A percentile compares a stretch with the other conserved stretches of the same genome.
These are phyloP conservation scores for Cylindrotheca closterium DNA, from an alignment of 108 stramenopile genomes.

Conservation along the genomic window DNA sequence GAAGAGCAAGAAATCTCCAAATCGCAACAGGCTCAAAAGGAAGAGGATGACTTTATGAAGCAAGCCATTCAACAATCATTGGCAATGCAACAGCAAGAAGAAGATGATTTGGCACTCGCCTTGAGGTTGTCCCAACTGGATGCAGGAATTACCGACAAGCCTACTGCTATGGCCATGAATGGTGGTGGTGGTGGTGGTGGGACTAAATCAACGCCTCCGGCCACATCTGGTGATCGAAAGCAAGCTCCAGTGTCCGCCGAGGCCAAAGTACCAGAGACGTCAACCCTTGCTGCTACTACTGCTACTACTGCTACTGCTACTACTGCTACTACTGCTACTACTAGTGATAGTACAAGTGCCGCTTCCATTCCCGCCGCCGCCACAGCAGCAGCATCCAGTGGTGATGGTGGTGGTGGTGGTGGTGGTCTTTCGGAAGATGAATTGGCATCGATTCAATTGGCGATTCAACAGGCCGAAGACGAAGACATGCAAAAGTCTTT, in stretches of 20 bases:
- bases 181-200: neutral
- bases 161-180: neutral
- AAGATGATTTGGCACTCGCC: neutral
- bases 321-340: neutral
- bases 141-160: neutral
- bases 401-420: neutral
- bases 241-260: too few relatives aligned
- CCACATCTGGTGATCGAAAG: too few relatives aligned
- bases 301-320: neutral
- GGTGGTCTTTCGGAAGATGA: slow-evolving; percentile 29
- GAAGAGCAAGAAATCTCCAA: neutral
- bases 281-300: neutral
- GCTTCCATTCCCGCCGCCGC: neutral
- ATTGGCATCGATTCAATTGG: slow-evolving; percentile 42
- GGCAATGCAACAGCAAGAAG: neutral
- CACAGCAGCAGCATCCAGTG: neutral
- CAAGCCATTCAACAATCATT: neutral
- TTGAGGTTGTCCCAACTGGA: neutral
- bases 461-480: slow-evolving; percentile 55
- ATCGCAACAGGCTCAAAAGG: neutral
- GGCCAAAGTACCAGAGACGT: too few relatives aligned
- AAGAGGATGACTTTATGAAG: neutral
- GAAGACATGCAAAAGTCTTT: slow-evolving; percentile 49
- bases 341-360: neutral
- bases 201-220: too few relatives aligned